Base-by-base conservation (phyloP, 2,329 filamentous ascomycete genomes). In the Periconia sp. region DNA sequence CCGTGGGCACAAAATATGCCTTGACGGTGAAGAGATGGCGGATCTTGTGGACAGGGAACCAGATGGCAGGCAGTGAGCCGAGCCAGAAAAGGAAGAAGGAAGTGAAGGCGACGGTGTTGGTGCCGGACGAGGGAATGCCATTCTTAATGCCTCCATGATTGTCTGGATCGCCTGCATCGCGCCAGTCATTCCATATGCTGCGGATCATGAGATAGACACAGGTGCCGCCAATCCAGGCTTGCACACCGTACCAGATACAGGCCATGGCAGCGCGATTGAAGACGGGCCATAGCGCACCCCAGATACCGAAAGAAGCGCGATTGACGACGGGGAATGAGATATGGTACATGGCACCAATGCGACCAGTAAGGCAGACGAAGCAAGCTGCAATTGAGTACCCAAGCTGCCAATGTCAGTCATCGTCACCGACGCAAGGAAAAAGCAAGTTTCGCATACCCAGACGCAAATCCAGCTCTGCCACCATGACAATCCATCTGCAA, bases 11-110 rank as follows among this genome's bases (percentile, higher is more conserved):
- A 46, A 95, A 82, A 63, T 84, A 88, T 0, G 92, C 85, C 73
- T 96, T 96, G 63, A 89, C 87, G 0, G 91, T 96, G 73, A 96
- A 96, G 4, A 96, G 76, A 66, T 96, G 91, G 32, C 91, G 84
- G 60, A 95, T 85, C 72, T 92, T 83, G 70, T 95, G 88, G 1
- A 95, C 89, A 0, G 89, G 90, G 56, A 94, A 92, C 85, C 88
- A 95, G 48, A 95, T 86, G 15, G 89, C 89, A 0, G 91, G 90
- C 1, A 95, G 76, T 2, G 87, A 92, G 50, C 80, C 75, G 2
- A 89, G 65, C 89, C 89, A 95, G 70, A 95, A 96, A 43, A 96
- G 74, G 74, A 95, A 87, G 73, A 95, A 96, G 10, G 87, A 88
- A 31, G 85, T 80, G 58, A 88, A 95, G 54, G 87, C 82, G 28